Evolutionary conservation across 129 eudicot species (phyloP).

Genomic region (Artemisia tridentata): DNA sequence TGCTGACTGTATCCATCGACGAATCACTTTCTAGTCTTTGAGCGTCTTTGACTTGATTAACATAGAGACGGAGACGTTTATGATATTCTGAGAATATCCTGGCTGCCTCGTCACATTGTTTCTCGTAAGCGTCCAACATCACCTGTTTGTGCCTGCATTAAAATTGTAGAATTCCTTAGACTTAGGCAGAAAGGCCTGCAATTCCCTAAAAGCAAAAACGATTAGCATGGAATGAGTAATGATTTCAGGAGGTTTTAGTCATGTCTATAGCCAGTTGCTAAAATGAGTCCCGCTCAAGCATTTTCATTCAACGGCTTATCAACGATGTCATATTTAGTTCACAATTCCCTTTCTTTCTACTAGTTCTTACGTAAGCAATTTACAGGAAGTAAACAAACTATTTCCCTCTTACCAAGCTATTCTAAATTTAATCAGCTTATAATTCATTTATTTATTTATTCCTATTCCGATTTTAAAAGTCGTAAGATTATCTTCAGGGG

Average conservation of each 20-base stretch:
- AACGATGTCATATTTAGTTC: too few species aligned
- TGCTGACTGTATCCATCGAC: constrained; percentile 49
- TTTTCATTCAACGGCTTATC: too few species aligned
- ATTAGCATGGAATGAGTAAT: neutral
- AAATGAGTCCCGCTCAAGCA: too few species aligned
- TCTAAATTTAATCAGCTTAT: neutral
- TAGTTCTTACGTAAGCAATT: too few species aligned
- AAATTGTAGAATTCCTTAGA: constrained; percentile 11
- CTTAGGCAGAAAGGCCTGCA: neutral
- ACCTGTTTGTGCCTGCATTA: constrained; percentile 92
- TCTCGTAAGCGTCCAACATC: constrained; percentile 91
- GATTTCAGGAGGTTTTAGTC: too few species aligned
- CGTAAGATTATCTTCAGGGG: too few species aligned
- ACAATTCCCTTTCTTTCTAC: too few species aligned
- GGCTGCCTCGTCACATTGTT: constrained; percentile 96
- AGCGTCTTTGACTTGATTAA: constrained; percentile 81
- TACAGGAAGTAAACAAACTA: too few species aligned
- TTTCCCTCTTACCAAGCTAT: neutral
- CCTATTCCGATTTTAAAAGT: too few species aligned
- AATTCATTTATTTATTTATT: neutral
- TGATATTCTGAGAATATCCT: constrained; percentile 91
- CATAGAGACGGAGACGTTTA: constrained; percentile 70
- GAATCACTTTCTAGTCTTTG: constrained; percentile 51
- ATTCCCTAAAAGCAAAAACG: too few species aligned
- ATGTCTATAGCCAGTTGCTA: too few species aligned